Conservation (phyloP, 768 basidiomycete species). For the Podaxis carcinomalis region DNA sequence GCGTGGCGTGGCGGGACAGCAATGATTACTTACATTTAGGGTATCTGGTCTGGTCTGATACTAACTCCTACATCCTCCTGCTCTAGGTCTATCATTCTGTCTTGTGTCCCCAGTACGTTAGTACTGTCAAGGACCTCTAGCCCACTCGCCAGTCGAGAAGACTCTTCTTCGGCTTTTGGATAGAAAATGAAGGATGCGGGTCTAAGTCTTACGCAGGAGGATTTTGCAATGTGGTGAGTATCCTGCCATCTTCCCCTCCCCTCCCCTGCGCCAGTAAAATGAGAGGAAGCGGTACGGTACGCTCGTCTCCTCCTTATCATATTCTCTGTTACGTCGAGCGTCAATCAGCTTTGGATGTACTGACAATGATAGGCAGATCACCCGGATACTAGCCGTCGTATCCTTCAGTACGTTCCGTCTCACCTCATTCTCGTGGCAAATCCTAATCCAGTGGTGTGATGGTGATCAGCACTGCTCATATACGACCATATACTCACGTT, state of each 20-base stretch:
- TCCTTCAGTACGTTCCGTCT: background rate
- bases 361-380: conserved; percentile 1
- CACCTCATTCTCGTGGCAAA: background rate
- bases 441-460: no score
- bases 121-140: no score
- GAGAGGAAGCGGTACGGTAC: no score
- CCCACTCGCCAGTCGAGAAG: no score
- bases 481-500: conserved; percentile 7
- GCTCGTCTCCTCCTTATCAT: background rate
- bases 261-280: background rate
- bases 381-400: background rate
- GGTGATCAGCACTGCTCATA: background rate
- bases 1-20: no score
- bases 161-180: background rate
- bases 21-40: no score
- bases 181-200: background rate
- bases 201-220: background rate
- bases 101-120: no score
- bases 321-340: background rate
- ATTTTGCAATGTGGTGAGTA: conserved; percentile 2
- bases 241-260: background rate
- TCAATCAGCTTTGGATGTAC: background rate
- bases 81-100: no score
- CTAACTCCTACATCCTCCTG: no score
- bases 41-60: no score